phyloP scores from a whole-genome alignment of 805 yeast species.

The Candida wancherniae region DNA sequence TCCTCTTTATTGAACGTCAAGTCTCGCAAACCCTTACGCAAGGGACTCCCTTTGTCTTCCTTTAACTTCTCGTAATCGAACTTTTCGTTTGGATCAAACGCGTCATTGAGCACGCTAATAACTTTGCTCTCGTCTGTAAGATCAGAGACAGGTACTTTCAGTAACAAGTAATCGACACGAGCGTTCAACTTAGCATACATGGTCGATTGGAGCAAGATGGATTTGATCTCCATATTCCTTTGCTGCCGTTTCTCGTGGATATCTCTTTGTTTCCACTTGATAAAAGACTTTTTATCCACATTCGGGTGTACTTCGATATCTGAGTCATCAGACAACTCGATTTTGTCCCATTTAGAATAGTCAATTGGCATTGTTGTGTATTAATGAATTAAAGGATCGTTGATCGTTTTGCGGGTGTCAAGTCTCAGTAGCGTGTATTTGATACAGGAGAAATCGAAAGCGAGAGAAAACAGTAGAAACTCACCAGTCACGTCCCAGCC shows the following conservation, averaged over 20 bases:
- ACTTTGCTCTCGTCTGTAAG: conserved; percentile 27
- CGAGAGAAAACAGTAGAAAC: no score
- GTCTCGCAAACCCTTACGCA: conserved; percentile 41
- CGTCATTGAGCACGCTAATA: conserved; percentile 39
- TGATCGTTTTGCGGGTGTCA: no score
- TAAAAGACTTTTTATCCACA: conserved; percentile 89
- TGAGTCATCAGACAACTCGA: conserved; percentile 93
- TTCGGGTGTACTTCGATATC: conserved; percentile 98
- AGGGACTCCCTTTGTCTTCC: conserved; percentile 37
- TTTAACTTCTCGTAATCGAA: conserved; percentile 42
- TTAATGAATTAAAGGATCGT: no score
- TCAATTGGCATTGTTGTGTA: conserved; percentile 66
- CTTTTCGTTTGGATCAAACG: conserved; percentile 57
- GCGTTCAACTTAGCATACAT: conserved; percentile 74
- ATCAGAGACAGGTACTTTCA: conserved; percentile 36
- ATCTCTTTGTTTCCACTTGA: conserved; percentile 94
- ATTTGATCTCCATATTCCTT: conserved; percentile 71
- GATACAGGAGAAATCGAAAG: no score
- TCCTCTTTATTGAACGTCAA: conserved; percentile 33
- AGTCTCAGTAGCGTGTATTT: no score
- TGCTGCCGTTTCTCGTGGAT: conserved; percentile 89
- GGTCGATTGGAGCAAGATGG: conserved; percentile 68
- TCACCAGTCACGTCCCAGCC: no score
- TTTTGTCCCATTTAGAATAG: conserved; percentile 96
- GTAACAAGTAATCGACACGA: conserved; percentile 64